These are phyloP conservation scores for Lactarius quietus DNA, from an alignment of 768 basidiomycete genomes.

Conservation along the genomic window DNA sequence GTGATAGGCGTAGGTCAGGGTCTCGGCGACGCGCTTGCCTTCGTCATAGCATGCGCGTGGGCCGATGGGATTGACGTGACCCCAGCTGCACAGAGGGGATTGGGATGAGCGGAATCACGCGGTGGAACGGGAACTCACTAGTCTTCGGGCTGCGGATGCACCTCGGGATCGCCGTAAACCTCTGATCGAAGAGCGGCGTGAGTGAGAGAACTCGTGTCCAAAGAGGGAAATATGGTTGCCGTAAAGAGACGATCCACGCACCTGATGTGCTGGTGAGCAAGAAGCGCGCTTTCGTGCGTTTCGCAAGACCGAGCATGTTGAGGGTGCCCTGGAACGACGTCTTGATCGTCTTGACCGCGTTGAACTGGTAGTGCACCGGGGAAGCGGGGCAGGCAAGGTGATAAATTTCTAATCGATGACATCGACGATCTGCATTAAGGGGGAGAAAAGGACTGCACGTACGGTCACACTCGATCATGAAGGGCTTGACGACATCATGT, in stretches of 20 bases:
- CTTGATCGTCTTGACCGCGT: slow-evolving; percentile 97
- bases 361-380: slow-evolving; percentile 96
- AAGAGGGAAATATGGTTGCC: background rate
- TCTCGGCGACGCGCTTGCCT: slow-evolving; percentile 98
- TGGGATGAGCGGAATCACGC: slow-evolving; percentile 24
- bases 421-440: background rate
- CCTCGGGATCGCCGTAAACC: slow-evolving; percentile 98
- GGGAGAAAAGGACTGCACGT: slow-evolving; percentile 33
- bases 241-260: slow-evolving; percentile 33
- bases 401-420: slow-evolving; percentile 71
- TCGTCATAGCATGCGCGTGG: slow-evolving; percentile 99
- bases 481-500: slow-evolving; percentile 95
- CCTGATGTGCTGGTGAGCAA: slow-evolving; percentile 93
- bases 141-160: slow-evolving; percentile 94
- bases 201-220: background rate
- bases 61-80: slow-evolving; percentile 97
- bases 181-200: slow-evolving; percentile 49
- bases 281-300: slow-evolving; percentile 96
- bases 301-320: slow-evolving; percentile 98
- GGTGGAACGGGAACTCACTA: slow-evolving; percentile 55
- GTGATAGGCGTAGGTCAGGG: slow-evolving; percentile 93
- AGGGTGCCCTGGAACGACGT: slow-evolving; percentile 98
- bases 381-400: slow-evolving; percentile 98
- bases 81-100: slow-evolving; percentile 59
- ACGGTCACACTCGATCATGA: slow-evolving; percentile 99